Conservation (phyloP, 2,329 filamentous ascomycete species). For the Geosmithia flava region DNA sequence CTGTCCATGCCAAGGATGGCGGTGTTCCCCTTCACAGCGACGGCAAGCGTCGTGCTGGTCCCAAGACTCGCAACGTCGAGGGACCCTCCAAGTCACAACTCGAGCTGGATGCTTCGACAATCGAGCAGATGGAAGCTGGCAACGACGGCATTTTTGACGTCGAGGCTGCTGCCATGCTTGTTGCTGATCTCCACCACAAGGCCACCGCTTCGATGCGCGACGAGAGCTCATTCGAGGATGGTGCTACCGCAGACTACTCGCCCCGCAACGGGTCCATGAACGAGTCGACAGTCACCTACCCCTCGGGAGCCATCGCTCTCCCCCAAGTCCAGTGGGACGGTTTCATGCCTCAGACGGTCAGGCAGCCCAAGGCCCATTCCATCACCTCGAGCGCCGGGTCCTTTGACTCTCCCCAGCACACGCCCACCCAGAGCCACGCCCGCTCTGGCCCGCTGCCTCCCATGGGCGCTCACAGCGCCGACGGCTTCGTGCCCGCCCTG, state of each 20-base stretch:
- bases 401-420: slow-evolving; percentile 56
- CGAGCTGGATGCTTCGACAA: slow-evolving; percentile 67
- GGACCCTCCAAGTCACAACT: slow-evolving; percentile 66
- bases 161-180: slow-evolving; percentile 95
- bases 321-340: slow-evolving; percentile 88
- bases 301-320: slow-evolving; percentile 66
- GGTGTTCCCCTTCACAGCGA: slow-evolving; percentile 90
- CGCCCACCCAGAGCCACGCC: slow-evolving; percentile 42
- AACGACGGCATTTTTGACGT: slow-evolving; percentile 89
- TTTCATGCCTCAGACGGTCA: slow-evolving; percentile 60
- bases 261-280: slow-evolving; percentile 60
- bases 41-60: slow-evolving; percentile 68
- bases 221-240: slow-evolving; percentile 42
- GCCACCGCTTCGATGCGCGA: slow-evolving; percentile 60
- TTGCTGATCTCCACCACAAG: slow-evolving; percentile 97
- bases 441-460: slow-evolving; percentile 53
- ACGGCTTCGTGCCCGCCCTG: slow-evolving; percentile 51
- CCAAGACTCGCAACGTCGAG: slow-evolving; percentile 52
- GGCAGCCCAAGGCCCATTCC: slow-evolving; percentile 65
- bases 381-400: slow-evolving; percentile 55
- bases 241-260: slow-evolving; percentile 56
- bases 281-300: slow-evolving; percentile 66
- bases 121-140: slow-evolving; percentile 88
- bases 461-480: slow-evolving; percentile 50
- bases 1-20: slow-evolving; percentile 96